These are phyloP conservation scores for Perkinsus marinus DNA, from an alignment of 169 alveolate genomes.

Conservation along the genomic window DNA sequence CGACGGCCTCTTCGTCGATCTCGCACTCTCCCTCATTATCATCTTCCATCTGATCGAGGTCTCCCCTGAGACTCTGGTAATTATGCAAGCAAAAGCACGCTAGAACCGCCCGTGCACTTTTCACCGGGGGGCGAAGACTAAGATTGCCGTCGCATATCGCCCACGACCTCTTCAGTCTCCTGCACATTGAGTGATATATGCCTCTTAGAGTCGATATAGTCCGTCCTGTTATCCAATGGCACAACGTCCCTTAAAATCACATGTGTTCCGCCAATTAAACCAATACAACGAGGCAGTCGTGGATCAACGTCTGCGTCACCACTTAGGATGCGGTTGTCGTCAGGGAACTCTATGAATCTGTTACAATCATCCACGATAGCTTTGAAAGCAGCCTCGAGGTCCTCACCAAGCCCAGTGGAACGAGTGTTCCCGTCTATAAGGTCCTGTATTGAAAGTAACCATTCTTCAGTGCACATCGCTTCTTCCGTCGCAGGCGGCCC, in stretches of 20 bases:
- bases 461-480: no score
- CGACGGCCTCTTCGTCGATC: background rate
- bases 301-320: background rate
- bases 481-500: no score
- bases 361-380: no score
- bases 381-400: no score
- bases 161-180: no score
- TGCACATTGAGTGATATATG: background rate
- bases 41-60: background rate
- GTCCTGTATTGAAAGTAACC: no score
- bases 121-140: background rate
- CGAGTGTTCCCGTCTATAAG: no score
- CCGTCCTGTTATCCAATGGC: background rate
- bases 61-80: background rate
- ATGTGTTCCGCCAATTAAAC: background rate
- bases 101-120: background rate
- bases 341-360: no score
- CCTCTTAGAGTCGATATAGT: background rate
- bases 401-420: no score
- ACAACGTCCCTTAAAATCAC: background rate
- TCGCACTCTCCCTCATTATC: background rate
- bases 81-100: background rate
- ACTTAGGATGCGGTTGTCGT: no score
- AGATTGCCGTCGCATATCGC: no score
- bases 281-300: background rate